Base-by-base conservation (phyloP, 2,329 filamentous ascomycete species). In the Cordyceps javanica region DNA sequence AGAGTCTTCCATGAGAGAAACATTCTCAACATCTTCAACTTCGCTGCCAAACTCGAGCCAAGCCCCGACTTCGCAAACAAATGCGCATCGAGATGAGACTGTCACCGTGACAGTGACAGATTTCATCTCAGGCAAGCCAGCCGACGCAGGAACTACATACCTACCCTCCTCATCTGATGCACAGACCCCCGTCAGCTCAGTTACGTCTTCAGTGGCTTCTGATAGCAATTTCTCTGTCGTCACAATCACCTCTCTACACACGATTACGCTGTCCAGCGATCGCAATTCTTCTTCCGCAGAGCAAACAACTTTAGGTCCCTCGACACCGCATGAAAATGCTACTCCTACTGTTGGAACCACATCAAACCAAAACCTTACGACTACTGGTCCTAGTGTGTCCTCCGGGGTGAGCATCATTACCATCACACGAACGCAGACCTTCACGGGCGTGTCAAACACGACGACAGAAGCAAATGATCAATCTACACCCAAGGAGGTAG, bases 101-200 rank as follows among this genome's bases (percentile, higher is more conserved):
- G 39, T 57, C 6, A 57, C 55, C 10, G 39, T 57, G 5, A 57
- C 55, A 5, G 55, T 57, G 28, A 57, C 55, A 36, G 46, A 39
- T 30, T 44, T 52, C 34, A 11, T 45, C 32, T 52, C 55, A 10
- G 16, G 28, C 38, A 14, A 16, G 11, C 28, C 44, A n/a, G 23
- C 16, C 23, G 9, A 5, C 13, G 30, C 54, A 16, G 28, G 9
- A 44, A n/a, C 30, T 6, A 16, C 36, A 14, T 14, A 21, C 4
- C 9, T 13, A 13, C n/a, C 34, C 14, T 13, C 44, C 3, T 10
- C 32, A 16, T 32, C 53, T 7, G 23, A 21, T 25, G 4, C 23
- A 19, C 21, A 49, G 6, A 38, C 21, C 3, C 28, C 42, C 23
- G 10, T n/a, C n/a, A 48, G 5, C 2, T 21, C 34, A 4, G 36